Evolutionary conservation across 2,329 filamentous ascomycete species (phyloP).

Genomic region (Phialophora tarda): DNA sequence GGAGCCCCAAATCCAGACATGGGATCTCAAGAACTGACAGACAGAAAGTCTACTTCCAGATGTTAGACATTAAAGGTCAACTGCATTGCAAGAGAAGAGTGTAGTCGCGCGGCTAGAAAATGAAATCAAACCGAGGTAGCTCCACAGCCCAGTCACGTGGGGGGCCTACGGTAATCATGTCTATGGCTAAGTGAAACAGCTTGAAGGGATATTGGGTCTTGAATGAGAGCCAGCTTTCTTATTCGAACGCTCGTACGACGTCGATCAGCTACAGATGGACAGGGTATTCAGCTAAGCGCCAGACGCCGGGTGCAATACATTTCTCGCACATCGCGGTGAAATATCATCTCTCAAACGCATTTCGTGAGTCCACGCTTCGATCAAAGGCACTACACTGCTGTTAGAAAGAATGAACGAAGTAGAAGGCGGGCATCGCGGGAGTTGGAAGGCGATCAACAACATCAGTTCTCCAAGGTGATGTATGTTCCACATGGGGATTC

Average conservation of each 20-base stretch:
- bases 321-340: neutral
- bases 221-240: neutral
- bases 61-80: neutral
- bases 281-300: neutral
- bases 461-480: constrained; percentile 72
- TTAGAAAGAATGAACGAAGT: neutral
- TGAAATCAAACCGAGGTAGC: neutral
- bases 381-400: neutral
- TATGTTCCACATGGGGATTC: constrained; percentile 65
- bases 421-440: neutral
- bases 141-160: neutral
- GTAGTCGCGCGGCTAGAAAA: neutral
- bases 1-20: constrained; percentile 63
- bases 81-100: neutral
- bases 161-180: neutral
- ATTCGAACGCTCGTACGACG: neutral
- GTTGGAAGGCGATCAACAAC: neutral
- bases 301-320: neutral
- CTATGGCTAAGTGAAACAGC: neutral
- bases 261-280: neutral
- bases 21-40: neutral
- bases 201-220: neutral
- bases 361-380: neutral
- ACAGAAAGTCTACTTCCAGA: neutral
- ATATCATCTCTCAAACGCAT: neutral